Conservation (phyloP, 1,139 yeast species). For the Suhomyces bokatorum region DNA sequence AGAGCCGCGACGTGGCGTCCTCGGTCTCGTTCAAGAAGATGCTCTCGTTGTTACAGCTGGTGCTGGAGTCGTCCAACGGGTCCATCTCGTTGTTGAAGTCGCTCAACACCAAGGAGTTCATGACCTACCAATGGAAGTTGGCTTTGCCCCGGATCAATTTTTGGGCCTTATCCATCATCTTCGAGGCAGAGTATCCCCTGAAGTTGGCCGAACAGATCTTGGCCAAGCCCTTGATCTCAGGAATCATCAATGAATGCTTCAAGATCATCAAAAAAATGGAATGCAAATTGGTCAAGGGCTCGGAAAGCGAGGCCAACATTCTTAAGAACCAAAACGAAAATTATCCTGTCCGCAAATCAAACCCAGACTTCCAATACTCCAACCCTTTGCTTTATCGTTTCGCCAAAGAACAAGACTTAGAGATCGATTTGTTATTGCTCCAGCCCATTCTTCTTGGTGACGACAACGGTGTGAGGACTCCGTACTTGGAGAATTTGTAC, state of each 20-base stretch:
- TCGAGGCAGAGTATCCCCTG: conserved; percentile 68
- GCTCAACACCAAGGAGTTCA: conserved; percentile 56
- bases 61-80: conserved; percentile 34
- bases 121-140: conserved; percentile 80
- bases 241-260: conserved; percentile 71
- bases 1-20: conserved; percentile 16
- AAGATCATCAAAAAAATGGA: conserved; percentile 79
- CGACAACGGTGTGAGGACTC: conserved; percentile 81
- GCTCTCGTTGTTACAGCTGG: conserved; percentile 36
- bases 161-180: conserved; percentile 70
- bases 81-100: conserved; percentile 47
- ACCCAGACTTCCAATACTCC: conserved; percentile 39
- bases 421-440: conserved; percentile 70
- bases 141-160: conserved; percentile 78
- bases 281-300: conserved; percentile 65
- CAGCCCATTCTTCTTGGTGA: conserved; percentile 89
- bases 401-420: conserved; percentile 53
- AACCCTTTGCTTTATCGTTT: conserved; percentile 63
- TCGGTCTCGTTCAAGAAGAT: conserved; percentile 28
- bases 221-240: conserved; percentile 82
- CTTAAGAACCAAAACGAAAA: conserved; percentile 53
- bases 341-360: conserved; percentile 34
- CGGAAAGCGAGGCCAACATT: conserved; percentile 61
- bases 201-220: conserved; percentile 63
- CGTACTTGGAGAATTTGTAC: conserved; percentile 83